Evolutionary conservation across 352 stramenopile genomes (phyloP).

Genomic region (Pythium phragmiticola): DNA sequence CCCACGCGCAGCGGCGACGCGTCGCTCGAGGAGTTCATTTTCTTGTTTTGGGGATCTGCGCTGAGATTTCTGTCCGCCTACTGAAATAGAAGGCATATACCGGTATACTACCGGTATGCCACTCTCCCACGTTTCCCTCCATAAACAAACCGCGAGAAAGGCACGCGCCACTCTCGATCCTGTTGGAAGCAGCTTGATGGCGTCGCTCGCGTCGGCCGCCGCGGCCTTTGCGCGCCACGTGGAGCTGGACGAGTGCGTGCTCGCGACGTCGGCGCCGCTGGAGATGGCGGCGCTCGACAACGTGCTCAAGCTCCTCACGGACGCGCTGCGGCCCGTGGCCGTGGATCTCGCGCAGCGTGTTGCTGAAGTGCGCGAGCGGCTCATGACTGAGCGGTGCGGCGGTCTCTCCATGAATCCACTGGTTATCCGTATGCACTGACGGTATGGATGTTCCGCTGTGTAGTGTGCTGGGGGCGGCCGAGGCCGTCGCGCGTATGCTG

Average conservation of each 20-base stretch:
- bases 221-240: slow-evolving; percentile 57
- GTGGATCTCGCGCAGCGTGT: slow-evolving; percentile 43
- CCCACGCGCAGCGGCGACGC: slow-evolving; percentile 47
- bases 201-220: not conserved
- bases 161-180: slow-evolving; percentile 2
- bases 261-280: slow-evolving; percentile 62
- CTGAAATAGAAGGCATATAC: not conserved
- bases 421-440: not conserved
- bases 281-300: slow-evolving; percentile 41
- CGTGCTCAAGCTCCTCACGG: slow-evolving; percentile 48
- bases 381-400: slow-evolving; percentile 57
- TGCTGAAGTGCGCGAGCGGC: slow-evolving; percentile 41
- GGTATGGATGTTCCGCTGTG: not conserved
- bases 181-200: not conserved
- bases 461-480: slow-evolving; percentile 47
- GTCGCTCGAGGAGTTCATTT: not conserved
- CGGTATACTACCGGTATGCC: not conserved
- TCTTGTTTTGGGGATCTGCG: not conserved
- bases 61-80: not conserved
- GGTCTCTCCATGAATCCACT: slow-evolving; percentile 1
- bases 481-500: slow-evolving; percentile 45
- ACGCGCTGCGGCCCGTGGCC: slow-evolving; percentile 36
- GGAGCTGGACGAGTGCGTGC: slow-evolving; percentile 59
- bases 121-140: not conserved
- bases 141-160: slow-evolving; percentile 3